phyloP scores from a whole-genome alignment of 2,329 filamentous ascomycete species.

The Colletotrichum gigasporum region DNA sequence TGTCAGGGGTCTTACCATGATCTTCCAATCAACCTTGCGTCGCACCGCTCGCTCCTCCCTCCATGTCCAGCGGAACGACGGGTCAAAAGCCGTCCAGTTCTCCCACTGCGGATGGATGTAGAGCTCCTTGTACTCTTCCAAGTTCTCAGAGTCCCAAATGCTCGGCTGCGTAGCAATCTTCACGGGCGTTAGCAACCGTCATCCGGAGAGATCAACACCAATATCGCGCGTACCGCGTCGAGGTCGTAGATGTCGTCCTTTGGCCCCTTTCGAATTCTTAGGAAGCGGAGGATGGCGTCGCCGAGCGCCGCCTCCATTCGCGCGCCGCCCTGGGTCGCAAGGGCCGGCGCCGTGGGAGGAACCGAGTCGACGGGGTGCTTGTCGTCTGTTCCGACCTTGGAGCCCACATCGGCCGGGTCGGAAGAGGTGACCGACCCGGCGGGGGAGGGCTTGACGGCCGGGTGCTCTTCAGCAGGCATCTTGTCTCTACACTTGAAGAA shows the following conservation, averaged over 20 bases:
- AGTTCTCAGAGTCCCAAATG: conserved; percentile 46
- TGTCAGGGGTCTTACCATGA: conserved; percentile 40
- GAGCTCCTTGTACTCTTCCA: conserved; percentile 45
- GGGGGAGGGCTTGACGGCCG: not conserved
- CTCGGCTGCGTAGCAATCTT: conserved; percentile 47
- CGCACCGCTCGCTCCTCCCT: conserved; percentile 40
- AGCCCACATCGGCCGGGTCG: conserved; percentile 6
- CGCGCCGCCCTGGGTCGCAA: conserved; percentile 37
- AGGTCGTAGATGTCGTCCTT: conserved; percentile 39
- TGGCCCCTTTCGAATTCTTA: conserved; percentile 43
- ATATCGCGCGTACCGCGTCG: conserved; percentile 38
- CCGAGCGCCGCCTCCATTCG: conserved; percentile 44
- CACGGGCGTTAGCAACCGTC: conserved; percentile 22
- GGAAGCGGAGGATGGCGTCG: conserved; percentile 42
- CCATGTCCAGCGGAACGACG: conserved; percentile 44
- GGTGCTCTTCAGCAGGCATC: conserved; percentile 21
- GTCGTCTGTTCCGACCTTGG: not conserved
- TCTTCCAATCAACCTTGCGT: conserved; percentile 43
- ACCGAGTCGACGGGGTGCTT: not conserved
- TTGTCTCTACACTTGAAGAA: not conserved
- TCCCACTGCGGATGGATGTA: conserved; percentile 49
- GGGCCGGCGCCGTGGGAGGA: conserved; percentile 30
- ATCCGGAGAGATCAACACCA: not conserved
- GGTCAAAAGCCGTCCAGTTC: conserved; percentile 45
- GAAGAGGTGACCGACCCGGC: conserved; percentile 23